phyloP scores from a whole-genome alignment of 257 asterid species.

The Paulownia fortunei region DNA sequence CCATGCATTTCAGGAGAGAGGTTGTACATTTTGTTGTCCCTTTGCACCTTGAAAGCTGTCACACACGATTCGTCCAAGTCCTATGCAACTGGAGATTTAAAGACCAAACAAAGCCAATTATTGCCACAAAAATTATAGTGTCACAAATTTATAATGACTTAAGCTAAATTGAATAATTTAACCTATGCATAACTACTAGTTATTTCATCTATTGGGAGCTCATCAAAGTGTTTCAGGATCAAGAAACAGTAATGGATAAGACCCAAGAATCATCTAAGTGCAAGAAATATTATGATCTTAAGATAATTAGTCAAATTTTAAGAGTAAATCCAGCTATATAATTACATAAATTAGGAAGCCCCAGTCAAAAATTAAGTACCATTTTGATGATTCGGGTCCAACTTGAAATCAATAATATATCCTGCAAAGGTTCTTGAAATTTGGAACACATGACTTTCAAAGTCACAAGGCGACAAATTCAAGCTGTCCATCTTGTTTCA shows the following conservation, averaged over 20 bases:
- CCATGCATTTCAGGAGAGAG: background rate
- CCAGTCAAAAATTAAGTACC: background rate
- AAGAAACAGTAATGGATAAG: background rate
- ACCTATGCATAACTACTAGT: background rate
- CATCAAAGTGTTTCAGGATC: background rate
- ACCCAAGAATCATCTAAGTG: too few relatives aligned
- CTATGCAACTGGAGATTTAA: background rate
- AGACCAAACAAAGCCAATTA: slow-evolving; percentile 17
- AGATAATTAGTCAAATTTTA: too few relatives aligned
- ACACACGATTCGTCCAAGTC: background rate
- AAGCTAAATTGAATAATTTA: background rate
- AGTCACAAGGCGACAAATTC: slow-evolving; percentile 39
- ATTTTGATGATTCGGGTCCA: slow-evolving; percentile 4
- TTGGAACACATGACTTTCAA: slow-evolving; percentile 33
- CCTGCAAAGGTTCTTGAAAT: slow-evolving; percentile 37
- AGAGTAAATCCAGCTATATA: background rate
- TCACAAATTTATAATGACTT: background rate
- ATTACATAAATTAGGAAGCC: background rate
- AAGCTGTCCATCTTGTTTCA: slow-evolving; percentile 17
- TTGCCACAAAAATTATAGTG: slow-evolving; percentile 17
- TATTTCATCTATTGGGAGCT: background rate
- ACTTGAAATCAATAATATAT: slow-evolving; percentile 19
- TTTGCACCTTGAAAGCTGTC: background rate
- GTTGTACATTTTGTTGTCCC: slow-evolving; percentile 29
- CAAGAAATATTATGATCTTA: too few relatives aligned